Conservation (phyloP, 164 flowering plant genomes). For the Stephania cephalantha region DNA sequence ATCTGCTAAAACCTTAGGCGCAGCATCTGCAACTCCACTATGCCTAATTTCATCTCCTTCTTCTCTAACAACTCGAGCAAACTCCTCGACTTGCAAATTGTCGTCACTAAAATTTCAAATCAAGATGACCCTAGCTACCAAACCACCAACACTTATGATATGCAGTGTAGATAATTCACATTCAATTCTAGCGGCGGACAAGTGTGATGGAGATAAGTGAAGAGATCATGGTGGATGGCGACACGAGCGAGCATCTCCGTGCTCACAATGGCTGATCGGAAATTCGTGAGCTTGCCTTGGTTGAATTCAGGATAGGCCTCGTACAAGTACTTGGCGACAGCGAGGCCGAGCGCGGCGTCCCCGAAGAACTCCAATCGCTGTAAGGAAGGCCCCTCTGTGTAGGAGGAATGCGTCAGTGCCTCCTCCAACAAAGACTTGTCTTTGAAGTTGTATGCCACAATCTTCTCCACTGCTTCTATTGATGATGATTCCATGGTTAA, state of each 20-base stretch:
- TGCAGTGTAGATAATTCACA: slow-evolving; percentile 23
- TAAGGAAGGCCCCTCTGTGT: slow-evolving; percentile 8
- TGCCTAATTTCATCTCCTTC: slow-evolving; percentile 33
- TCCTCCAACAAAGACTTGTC: neutral
- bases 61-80: slow-evolving; percentile 36
- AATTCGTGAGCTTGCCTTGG: slow-evolving; percentile 24
- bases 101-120: neutral
- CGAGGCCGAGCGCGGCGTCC: slow-evolving; percentile 42
- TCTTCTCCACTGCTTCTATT: neutral
- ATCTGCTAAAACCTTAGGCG: slow-evolving; percentile 83
- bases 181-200: slow-evolving; percentile 50
- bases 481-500: neutral
- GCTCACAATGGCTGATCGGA: slow-evolving; percentile 53
- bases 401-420: neutral
- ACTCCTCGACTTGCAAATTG: slow-evolving; percentile 48
- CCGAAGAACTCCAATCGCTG: slow-evolving; percentile 58
- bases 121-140: neutral
- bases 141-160: neutral
- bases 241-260: slow-evolving; percentile 65
- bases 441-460: neutral
- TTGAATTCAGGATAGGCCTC: slow-evolving; percentile 30
- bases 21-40: slow-evolving; percentile 68
- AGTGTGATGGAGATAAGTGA: slow-evolving; percentile 35
- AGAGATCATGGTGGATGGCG: slow-evolving; percentile 36
- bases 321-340: slow-evolving; percentile 32